These are phyloP conservation scores for Rhodotorula taiwanensis DNA, from an alignment of 768 basidiomycete genomes.

Conservation along the genomic window DNA sequence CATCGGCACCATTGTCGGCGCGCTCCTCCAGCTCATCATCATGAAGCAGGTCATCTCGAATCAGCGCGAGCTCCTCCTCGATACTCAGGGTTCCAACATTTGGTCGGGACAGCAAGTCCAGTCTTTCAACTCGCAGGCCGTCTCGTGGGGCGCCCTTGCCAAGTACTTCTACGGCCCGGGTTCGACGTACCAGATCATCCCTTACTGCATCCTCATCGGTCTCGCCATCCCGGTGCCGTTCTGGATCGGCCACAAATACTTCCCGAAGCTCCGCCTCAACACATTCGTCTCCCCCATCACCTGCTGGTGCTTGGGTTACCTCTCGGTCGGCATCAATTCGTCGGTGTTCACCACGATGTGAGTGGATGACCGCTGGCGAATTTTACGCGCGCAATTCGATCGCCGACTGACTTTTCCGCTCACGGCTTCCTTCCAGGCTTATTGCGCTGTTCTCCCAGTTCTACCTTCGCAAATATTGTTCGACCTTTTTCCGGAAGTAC, in stretches of 20 bases:
- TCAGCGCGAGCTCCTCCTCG: conserved; percentile 53
- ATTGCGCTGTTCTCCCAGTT: conserved; percentile 58
- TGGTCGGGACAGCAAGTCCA: conserved; percentile 55
- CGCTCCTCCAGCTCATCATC: conserved; percentile 49
- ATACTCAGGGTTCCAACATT: conserved; percentile 57
- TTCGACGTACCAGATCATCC: neutral
- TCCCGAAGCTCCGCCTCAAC: conserved; percentile 51
- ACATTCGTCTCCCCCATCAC: conserved; percentile 43
- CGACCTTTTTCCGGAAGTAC: conserved; percentile 57
- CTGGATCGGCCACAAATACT: conserved; percentile 51
- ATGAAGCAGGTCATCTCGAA: conserved; percentile 57
- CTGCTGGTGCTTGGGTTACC: conserved; percentile 49
- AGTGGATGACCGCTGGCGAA: too few relatives aligned
- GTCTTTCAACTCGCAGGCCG: conserved; percentile 53
- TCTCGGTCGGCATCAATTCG: conserved; percentile 57
- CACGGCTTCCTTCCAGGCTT: conserved; percentile 44
- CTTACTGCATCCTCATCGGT: conserved; percentile 49
- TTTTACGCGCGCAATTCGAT: too few relatives aligned
- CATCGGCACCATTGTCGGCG: conserved; percentile 55
- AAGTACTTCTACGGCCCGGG: conserved; percentile 36
- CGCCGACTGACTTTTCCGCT: too few relatives aligned
- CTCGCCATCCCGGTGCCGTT: conserved; percentile 52
- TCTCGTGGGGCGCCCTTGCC: conserved; percentile 55
- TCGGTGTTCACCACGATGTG: conserved; percentile 48
- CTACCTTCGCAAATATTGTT: conserved; percentile 52